Base-by-base conservation (phyloP, 2,329 filamentous ascomycete genomes). In the Septoria linicola region DNA sequence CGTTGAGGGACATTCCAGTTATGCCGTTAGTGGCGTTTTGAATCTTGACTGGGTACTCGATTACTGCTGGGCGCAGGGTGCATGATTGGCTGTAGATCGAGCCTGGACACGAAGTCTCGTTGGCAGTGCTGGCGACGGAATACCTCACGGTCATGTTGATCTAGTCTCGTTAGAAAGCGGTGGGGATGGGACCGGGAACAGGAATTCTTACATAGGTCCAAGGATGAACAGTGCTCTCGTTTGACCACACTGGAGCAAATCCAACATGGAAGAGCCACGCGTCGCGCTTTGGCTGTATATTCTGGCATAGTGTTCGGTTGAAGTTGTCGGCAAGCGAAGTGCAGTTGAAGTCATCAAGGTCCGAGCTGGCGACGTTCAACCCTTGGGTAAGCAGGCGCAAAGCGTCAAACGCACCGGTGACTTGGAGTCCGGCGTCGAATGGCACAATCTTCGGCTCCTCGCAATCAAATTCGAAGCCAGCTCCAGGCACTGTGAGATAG, bases 381-480 rank as follows among this genome's bases (percentile, higher is more conserved):
- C 4, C 42, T 13, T 35, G 30, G n/a, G 32, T 36, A 11, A 45
- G 35, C 7, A 45, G 35, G 1, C 17, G 35, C 42, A 35, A 31
- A 31, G 30, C 42, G 20, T 57, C 53, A 2, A 52, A 48, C 1
- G 36, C 10, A 4, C n/a, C n/a, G n/a, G n/a, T n/a, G n/a, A n/a
- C n/a, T n/a, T n/a, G n/a, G n/a, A n/a, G n/a, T n/a, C n/a, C n/a
- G n/a, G n/a, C n/a, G n/a, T n/a, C n/a, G n/a, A n/a, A n/a, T n/a
- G n/a, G n/a, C n/a, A 32, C 21, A 8, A 36, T 17, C 3, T 36
- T 21, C 2, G 58, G 40, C 8, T 19, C 40, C 4, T 30, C 47
- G 49, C 59, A 61, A 20, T 61, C 55, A 13, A 58, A 23, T 17
- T 49, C 59, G 23, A 61, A 60, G 1, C 59, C 59, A 17, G 53